Percentiles rank a stretch among this genome's conserved stretches.
These are phyloP conservation scores for Margaritispora aquatica DNA, from an alignment of 495 filamentous ascomycete species.

Conservation along the genomic window DNA sequence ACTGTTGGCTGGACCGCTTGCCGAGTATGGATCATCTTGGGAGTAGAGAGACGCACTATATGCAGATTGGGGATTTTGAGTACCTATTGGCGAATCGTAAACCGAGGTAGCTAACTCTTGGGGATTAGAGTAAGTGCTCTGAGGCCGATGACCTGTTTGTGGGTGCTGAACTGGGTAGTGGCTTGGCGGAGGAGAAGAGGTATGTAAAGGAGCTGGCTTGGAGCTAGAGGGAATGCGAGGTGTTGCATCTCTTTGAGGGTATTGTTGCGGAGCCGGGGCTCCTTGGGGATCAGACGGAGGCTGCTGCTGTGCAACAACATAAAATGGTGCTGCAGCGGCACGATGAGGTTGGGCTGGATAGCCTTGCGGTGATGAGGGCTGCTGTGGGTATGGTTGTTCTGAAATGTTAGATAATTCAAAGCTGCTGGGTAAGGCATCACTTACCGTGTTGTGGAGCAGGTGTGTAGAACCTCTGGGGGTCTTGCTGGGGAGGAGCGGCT, in stretches of 20 bases:
- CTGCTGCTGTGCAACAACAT: conserved; percentile 25
- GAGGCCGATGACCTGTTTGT: conserved; percentile 46
- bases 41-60: conserved; percentile 58
- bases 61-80: conserved; percentile 36
- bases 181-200: conserved; percentile 35
- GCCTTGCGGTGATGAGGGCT: conserved; percentile 22
- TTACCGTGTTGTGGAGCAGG: conserved; percentile 36
- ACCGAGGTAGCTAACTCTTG: conserved; percentile 81
- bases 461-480: conserved; percentile 66
- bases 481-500: conserved; percentile 46
- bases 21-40: conserved; percentile 46
- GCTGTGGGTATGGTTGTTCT: conserved; percentile 27
- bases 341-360: conserved; percentile 28
- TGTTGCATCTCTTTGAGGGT: conserved; percentile 30
- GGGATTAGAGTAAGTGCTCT: conserved; percentile 66
- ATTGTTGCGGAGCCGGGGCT: conserved; percentile 25
- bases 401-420: neutral
- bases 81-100: conserved; percentile 73
- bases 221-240: conserved; percentile 33
- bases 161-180: conserved; percentile 32
- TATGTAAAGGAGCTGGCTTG: conserved; percentile 42
- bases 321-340: conserved; percentile 32
- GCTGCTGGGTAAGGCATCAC: neutral
- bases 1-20: conserved; percentile 28
- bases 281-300: conserved; percentile 29